Percentiles rank a stretch among this genome's conserved stretches.
Evolutionary conservation across 1,284 basidiomycete species (phyloP).

Genomic region (Ganoderma sp.): DNA sequence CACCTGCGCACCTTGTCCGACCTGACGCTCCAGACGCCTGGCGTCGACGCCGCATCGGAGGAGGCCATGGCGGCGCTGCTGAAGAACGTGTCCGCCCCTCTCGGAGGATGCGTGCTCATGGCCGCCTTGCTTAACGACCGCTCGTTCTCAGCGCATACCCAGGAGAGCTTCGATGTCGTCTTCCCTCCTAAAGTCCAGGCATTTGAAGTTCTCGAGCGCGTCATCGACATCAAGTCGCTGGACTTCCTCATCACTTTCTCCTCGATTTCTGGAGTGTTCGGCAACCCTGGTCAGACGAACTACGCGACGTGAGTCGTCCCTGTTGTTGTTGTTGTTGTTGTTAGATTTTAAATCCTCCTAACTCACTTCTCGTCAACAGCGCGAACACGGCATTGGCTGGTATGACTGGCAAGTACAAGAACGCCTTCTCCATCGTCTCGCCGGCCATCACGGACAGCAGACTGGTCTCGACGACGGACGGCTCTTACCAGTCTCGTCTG

Average conservation of each 20-base stretch:
- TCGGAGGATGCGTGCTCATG: conserved; percentile 47
- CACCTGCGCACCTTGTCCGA: conserved; percentile 41
- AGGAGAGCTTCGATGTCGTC: conserved; percentile 39
- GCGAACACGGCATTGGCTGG: conserved; percentile 46
- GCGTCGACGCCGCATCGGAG: conserved; percentile 40
- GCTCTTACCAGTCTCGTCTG: conserved; percentile 30
- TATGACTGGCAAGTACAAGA: conserved; percentile 37
- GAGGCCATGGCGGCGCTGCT: conserved; percentile 34
- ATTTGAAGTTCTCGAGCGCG: conserved; percentile 36
- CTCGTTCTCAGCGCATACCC: conserved; percentile 40
- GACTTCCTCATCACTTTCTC: conserved; percentile 49
- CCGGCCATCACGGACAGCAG: conserved; percentile 44
- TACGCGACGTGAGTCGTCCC: conserved; percentile 43
- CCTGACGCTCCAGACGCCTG: conserved; percentile 39
- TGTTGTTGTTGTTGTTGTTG: not conserved
- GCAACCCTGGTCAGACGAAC: conserved; percentile 48
- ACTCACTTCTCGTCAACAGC: conserved; percentile 32
- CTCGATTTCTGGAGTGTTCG: conserved; percentile 44
- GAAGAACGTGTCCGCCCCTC: conserved; percentile 28
- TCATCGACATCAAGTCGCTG: conserved; percentile 34
- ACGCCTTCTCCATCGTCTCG: conserved; percentile 46
- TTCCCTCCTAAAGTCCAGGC: conserved; percentile 43
- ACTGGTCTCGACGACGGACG: conserved; percentile 19
- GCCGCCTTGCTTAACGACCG: conserved; percentile 43
- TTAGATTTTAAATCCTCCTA: not conserved